Evolutionary conservation across 176 grass and related monocot species (phyloP).

Genomic region (Ensete glaucum): DNA sequence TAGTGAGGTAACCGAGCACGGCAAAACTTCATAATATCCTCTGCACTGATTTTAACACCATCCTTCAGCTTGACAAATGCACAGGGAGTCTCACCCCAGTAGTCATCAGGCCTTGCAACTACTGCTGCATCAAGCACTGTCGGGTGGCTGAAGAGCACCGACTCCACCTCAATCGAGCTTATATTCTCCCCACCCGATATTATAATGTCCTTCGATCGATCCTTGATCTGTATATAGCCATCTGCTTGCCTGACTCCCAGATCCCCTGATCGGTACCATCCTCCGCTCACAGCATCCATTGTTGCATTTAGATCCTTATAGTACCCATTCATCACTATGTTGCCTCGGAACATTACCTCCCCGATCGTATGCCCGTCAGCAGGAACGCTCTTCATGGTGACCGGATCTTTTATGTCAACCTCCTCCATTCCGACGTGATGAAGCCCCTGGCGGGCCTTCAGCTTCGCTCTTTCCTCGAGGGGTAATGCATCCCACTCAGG

Average conservation of each 20-base stretch:
- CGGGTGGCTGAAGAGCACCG: constrained; percentile 55
- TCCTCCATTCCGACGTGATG: constrained; percentile 56
- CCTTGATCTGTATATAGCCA: constrained; percentile 67
- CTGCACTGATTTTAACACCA: neutral
- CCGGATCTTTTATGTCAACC: constrained; percentile 65
- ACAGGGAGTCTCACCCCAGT: constrained; percentile 93
- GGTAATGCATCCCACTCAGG: constrained; percentile 75
- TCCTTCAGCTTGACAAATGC: constrained; percentile 58
- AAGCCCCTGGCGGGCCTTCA: constrained; percentile 74
- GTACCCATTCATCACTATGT: constrained; percentile 89
- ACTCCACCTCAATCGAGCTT: constrained; percentile 81
- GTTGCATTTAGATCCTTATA: constrained; percentile 64
- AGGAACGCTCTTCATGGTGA: constrained; percentile 52
- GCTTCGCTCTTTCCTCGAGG: constrained; percentile 37
- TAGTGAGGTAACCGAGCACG: constrained; percentile 45
- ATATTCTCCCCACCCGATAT: constrained; percentile 95
- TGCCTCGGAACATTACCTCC: constrained; percentile 80
- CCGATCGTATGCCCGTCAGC: constrained; percentile 58
- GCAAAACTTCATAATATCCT: constrained; percentile 70
- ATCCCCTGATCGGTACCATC: constrained; percentile 63
- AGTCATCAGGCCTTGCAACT: constrained; percentile 54
- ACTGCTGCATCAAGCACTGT: constrained; percentile 63
- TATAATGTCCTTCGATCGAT: constrained; percentile 81
- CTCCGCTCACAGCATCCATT: constrained; percentile 36
- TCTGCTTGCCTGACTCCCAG: constrained; percentile 53